Conservation (phyloP, 805 yeast species). For the Starmerella kuoi region DNA sequence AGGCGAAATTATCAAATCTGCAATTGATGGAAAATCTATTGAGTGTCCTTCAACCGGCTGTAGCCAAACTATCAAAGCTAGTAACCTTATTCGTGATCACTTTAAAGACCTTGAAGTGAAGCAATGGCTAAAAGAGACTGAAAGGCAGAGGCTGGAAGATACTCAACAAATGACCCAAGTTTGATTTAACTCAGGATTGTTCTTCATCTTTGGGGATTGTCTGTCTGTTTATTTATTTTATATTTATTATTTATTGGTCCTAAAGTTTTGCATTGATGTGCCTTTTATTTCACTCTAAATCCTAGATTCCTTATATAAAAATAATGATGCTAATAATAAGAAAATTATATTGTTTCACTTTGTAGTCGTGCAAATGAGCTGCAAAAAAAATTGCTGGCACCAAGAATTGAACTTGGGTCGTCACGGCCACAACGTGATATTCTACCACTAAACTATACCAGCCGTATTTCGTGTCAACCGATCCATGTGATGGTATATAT, state of each 20-base stretch:
- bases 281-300: too few species aligned
- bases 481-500: background rate
- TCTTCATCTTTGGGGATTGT: too few species aligned
- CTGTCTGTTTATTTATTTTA: too few species aligned
- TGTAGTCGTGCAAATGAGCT: too few species aligned
- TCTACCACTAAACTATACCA: conserved; percentile 23
- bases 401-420: conserved; percentile 24
- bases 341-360: too few species aligned
- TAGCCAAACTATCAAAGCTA: background rate
- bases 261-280: too few species aligned
- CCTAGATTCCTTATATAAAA: too few species aligned
- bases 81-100: conserved; percentile 8
- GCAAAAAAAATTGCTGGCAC: conserved; percentile 21
- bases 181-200: too few species aligned
- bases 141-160: conserved; percentile 1
- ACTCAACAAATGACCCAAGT: background rate
- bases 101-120: conserved; percentile 13
- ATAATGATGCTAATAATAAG: too few species aligned
- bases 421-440: conserved; percentile 24
- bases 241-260: too few species aligned
- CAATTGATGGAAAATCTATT: background rate
- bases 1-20: background rate
- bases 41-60: conserved; percentile 18
- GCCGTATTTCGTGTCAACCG: conserved; percentile 4
- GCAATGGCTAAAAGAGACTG: conserved; percentile 2